Percentiles rank a stretch among this genome's conserved stretches.
phyloP scores from a whole-genome alignment of 257 asterid genomes.

The Lithospermum erythrorhizon region DNA sequence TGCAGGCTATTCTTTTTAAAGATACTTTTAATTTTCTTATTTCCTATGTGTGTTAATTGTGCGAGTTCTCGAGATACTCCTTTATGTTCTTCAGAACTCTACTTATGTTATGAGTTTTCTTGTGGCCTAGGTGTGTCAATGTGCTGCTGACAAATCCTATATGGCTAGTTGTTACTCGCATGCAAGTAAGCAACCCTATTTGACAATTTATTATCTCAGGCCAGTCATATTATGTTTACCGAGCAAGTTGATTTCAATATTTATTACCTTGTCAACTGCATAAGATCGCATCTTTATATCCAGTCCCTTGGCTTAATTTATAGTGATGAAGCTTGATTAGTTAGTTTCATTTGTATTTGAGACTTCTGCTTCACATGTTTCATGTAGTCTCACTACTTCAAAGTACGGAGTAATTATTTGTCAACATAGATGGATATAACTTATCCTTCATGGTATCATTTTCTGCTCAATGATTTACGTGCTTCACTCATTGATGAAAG shows the following conservation, averaged over 20 bases:
- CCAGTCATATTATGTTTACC: no score
- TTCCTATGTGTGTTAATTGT: not conserved
- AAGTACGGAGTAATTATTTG: no score
- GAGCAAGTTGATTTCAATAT: no score
- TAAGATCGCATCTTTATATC: not conserved
- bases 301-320: not conserved
- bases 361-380: no score
- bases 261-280: not conserved
- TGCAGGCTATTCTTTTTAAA: no score
- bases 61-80: not conserved
- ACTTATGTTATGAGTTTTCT: conserved; percentile 12
- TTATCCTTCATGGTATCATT: no score
- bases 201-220: not conserved
- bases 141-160: conserved; percentile 95
- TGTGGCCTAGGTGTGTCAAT: conserved; percentile 62
- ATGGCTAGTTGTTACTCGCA: conserved; percentile 96
- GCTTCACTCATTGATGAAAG: no score
- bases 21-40: not conserved
- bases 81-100: conserved; percentile 1
- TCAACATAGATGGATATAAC: no score
- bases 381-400: no score
- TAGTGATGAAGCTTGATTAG: no score
- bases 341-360: no score
- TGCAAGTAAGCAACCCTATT: conserved; percentile 55
- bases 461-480: no score